Base-by-base conservation (phyloP, 2,329 filamentous ascomycete genomes). In the Beauveria caledonica region DNA sequence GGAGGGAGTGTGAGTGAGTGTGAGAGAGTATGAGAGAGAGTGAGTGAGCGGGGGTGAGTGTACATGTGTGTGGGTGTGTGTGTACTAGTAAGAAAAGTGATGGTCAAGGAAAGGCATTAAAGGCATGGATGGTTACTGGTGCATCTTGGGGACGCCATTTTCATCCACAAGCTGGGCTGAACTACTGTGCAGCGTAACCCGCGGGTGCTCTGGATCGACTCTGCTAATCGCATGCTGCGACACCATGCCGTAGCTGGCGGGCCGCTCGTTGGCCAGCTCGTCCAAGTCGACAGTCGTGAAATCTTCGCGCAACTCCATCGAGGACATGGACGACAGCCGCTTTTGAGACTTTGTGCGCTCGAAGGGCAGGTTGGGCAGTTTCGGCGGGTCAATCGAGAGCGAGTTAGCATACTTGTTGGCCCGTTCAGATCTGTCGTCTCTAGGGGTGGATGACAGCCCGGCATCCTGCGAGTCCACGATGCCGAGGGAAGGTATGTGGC, bases 101-200 rank as follows among this genome's bases (percentile, higher is more conserved):
- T 48, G 51, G 13, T 42, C 40, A 59, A 44, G 15, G 45, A 42
- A 62, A 45, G 48, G 21, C 39, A 51, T 61, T 25, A 39, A 25
- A 29, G 25, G 39, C n/a, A 17, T 23, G 5, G 11, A 15, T n/a
- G 29, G n/a, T 59, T 58, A 51, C 19, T 11, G 19, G 13, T 23
- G 46, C 39, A 29, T 19, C 52, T 62, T 62, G 2, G 45, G 56
- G 6, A 55, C 23, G 11, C 62, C 62, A 54, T 63, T 44, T n/a
- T 70, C 78, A 55, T 82, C 76, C 2, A 86, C 77, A 17, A 86
- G 72, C 69, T 86, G 84, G 1, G 83, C 84, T 7, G 80, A 75
- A 63, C 77, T 80, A 21, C 80, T 81, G 2, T 84, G 68, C 25
- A 82, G 72, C 63, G 83, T 76, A 10, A 77, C 69, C 9, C 74